Evolutionary conservation across 345 rosid species (phyloP), one percentile per base, ranked within the genome.

Genomic region (Raphanus raphanistrum): DNA sequence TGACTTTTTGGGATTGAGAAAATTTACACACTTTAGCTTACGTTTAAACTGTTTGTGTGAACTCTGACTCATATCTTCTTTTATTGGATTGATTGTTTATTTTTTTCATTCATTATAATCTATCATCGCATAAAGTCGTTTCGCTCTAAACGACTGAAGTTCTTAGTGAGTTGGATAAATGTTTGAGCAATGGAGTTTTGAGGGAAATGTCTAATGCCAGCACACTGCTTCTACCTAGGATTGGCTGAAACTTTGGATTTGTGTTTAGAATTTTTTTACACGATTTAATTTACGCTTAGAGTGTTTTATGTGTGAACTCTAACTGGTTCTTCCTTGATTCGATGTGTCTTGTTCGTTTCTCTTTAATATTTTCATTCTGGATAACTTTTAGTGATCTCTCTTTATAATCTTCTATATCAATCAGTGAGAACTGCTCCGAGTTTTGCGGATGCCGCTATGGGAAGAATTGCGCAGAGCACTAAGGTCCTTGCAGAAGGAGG

Each of bases 401-500:
- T 31, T 31, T 32, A 27, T 2, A 28, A 26, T 16, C 25, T 52
- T 52, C 58, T 16, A 52, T 52, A 4, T 26, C 50, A 35, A 77
- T 16, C 79, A 89, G 94, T 91, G 87, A 91, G 85, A 82, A 91
- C 90, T 15, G 83, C 87, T 73, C 93, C 97, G 11, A 89, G 97
- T 83, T 82, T 91, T 80, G 83, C 92, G 54, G 97, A 91, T 71
- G 97, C 93, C 77, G 90, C 97, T 11, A 79, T 91, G 86, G 94
- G 94, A 87, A 91, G 93, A 86, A 84, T 91, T 74, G 94, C 97
- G 11, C 94, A 89, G 74, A 89, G 90, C 74, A 88, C 92, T n/a
- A 89, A 91, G 76, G 89, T 91, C 65, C 83, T 91, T 32, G 94
- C 93, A 54, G 94, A 91, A 83, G 94, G 92, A 76, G 97, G 97